Base-by-base conservation (phyloP, 306 rosid genomes). In the Sophora flavescens region DNA sequence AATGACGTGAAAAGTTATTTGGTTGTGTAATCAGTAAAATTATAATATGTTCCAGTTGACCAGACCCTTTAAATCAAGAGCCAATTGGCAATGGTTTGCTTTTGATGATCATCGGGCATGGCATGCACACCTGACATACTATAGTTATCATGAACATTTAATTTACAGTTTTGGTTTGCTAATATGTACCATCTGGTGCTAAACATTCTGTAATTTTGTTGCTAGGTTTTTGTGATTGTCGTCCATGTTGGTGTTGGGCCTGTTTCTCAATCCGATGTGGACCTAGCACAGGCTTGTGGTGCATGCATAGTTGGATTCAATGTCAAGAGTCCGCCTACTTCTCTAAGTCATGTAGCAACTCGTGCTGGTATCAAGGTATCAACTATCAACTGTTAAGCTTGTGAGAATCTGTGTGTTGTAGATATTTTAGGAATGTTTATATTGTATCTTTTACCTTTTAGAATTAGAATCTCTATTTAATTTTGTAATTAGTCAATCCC, bases 221-320 rank as follows among this genome's bases (percentile, higher is more conserved):
- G 54, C 61, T 78, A 94, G 98, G 97, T 95, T 82, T 80, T 79
- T 41, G 89, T 95, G 70, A 89, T 88, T 82, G 82, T 92, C n/a
- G 97, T 95, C 73, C 93, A 95, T 84, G 97, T 92, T 77, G 97
- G 98, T 7, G 97, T 87, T 42, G 98, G n/a, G n/a, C n/a, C n/a
- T n/a, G n/a, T n/a, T n/a, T n/a, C n/a, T n/a, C n/a, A n/a, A n/a
- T n/a, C n/a, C n/a, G n/a, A n/a, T n/a, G n/a, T n/a, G n/a, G n/a
- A n/a, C n/a, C n/a, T n/a, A n/a, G n/a, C n/a, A n/a, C n/a, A n/a
- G n/a, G n/a, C n/a, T n/a, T n/a, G n/a, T n/a, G n/a, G n/a, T n/a
- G n/a, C n/a, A n/a, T n/a, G n/a, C n/a, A n/a, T n/a, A n/a, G n/a
- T n/a, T n/a, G n/a, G n/a, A n/a, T n/a, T n/a, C n/a, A n/a, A n/a